Conservation (phyloP, 345 rosid genomes). For the Isatis tinctoria region DNA sequence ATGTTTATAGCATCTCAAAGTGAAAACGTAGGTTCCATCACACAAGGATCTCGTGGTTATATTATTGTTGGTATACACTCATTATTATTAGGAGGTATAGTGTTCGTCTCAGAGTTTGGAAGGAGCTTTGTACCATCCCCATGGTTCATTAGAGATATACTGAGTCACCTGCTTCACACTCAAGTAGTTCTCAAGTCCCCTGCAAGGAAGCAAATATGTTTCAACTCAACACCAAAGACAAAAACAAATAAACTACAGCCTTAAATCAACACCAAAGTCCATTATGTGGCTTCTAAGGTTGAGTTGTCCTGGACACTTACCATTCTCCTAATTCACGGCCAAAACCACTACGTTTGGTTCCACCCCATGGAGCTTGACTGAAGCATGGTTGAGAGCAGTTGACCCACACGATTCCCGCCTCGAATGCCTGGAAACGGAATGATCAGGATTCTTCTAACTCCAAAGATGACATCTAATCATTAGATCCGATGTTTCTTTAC, state of each 20-base stretch:
- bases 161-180: constrained; percentile 91
- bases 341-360: constrained; percentile 90
- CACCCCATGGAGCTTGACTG: constrained; percentile 99
- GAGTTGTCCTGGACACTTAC: constrained; percentile 45
- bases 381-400: constrained; percentile 99
- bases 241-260: too few species aligned
- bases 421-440: constrained; percentile 53
- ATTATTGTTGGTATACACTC: not conserved
- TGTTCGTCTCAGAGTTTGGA: constrained; percentile 51
- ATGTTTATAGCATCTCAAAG: not conserved
- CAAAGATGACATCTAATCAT: not conserved
- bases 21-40: not conserved
- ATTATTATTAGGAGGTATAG: not conserved
- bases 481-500: not conserved
- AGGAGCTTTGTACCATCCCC: constrained; percentile 92
- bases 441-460: not conserved
- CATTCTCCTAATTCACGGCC: constrained; percentile 99
- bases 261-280: too few species aligned
- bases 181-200: constrained; percentile 94
- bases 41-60: not conserved
- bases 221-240: not conserved
- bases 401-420: constrained; percentile 86
- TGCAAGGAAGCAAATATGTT: constrained; percentile 29
- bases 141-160: constrained; percentile 69
- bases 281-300: not conserved